A percentile compares a stretch with the other conserved stretches of the same genome.
These are phyloP conservation scores for Herpetomonas tarakana DNA, from an alignment of 208 protist genomes.

Conservation along the genomic window DNA sequence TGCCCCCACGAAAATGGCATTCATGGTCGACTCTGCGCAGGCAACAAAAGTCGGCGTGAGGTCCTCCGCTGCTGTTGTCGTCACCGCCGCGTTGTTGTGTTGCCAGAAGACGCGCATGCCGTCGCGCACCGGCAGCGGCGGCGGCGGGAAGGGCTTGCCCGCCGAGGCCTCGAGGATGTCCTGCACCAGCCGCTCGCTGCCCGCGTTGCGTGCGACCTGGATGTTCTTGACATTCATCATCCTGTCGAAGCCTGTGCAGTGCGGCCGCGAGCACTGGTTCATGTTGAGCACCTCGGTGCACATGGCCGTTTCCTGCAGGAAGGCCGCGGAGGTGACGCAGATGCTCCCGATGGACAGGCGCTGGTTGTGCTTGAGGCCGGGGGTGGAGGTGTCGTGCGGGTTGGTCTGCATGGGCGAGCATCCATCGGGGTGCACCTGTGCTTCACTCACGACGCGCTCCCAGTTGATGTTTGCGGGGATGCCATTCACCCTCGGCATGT, in stretches of 20 bases:
- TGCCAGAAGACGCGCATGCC: constrained; percentile 36
- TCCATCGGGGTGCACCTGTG: constrained; percentile 31
- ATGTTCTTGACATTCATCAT: constrained; percentile 24
- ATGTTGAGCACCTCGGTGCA: constrained; percentile 33
- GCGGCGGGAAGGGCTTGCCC: constrained; percentile 26
- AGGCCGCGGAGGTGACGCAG: constrained; percentile 46
- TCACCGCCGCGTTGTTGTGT: constrained; percentile 40
- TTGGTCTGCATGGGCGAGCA: constrained; percentile 18
- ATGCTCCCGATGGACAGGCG: constrained; percentile 44
- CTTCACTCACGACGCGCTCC: constrained; percentile 5
- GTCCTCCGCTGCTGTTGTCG: not conserved
- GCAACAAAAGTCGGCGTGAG: constrained; percentile 29
- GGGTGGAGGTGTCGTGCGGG: not conserved
- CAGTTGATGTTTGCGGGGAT: constrained; percentile 7
- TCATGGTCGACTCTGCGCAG: constrained; percentile 51
- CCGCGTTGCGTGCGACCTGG: constrained; percentile 11
- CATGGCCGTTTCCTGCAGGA: constrained; percentile 31
- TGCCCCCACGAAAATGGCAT: constrained; percentile 43
- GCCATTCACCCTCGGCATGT: not conserved
- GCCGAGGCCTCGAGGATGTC: constrained; percentile 36
- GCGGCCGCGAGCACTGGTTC: constrained; percentile 51
- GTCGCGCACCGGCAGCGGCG: constrained; percentile 22
- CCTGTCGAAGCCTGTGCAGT: constrained; percentile 28
- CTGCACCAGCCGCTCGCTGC: constrained; percentile 20
- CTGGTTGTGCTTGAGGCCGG: constrained; percentile 5